A percentile compares a stretch with the other conserved stretches of the same genome.
phyloP scores from a whole-genome alignment of 345 rosid genomes.

The Syzygium oleosum region DNA sequence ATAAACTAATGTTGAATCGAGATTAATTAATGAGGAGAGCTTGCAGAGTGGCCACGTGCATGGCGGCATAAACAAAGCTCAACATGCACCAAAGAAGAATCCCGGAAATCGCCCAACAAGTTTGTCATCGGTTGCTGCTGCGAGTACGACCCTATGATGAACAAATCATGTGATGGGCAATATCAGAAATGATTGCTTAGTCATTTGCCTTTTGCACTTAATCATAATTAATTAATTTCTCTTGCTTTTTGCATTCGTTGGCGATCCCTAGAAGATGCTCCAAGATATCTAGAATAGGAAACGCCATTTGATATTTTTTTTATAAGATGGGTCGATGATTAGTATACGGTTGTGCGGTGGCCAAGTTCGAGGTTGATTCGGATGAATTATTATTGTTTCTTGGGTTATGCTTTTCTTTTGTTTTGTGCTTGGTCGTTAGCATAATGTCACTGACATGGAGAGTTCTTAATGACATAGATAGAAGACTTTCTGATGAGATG shows the following conservation, averaged over 20 bases:
- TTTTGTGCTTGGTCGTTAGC: not conserved
- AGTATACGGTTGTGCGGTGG: not conserved
- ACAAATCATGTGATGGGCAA: conserved; percentile 18
- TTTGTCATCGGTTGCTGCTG: not conserved
- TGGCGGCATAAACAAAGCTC: not conserved
- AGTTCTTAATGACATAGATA: not conserved
- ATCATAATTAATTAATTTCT: not conserved
- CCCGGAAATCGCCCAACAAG: not conserved
- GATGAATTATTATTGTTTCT: not conserved
- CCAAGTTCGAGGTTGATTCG: not conserved
- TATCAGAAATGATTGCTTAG: not conserved
- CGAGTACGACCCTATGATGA: not conserved
- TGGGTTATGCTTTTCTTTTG: not conserved
- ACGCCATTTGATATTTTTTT: not conserved
- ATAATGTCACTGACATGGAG: not conserved
- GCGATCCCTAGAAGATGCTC: not conserved
- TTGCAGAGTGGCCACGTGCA: conserved; percentile 26
- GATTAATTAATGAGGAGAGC: conserved; percentile 2
- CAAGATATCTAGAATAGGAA: not conserved
- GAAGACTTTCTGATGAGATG: not conserved
- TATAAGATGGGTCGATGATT: not conserved
- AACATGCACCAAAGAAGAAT: not conserved
- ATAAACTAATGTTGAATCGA: not conserved
- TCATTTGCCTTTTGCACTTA: not conserved
- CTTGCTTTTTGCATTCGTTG: not conserved